phyloP scores from a whole-genome alignment of 225 moss, liverwort and hornwort species.

The Straminergon stramineum region DNA sequence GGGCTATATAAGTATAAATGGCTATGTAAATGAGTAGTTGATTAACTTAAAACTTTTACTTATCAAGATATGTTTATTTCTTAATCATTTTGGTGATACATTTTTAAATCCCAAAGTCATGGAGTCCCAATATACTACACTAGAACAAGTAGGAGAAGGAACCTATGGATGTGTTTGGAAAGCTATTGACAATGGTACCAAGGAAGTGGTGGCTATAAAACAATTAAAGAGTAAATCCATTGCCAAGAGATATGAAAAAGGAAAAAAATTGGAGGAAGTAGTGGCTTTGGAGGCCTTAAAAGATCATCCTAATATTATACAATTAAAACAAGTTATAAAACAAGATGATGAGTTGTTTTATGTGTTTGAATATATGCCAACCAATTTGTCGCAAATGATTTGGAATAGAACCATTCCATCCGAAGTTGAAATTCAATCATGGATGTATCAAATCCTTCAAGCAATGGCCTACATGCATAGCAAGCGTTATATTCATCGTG shows the following conservation, averaged over 20 bases:
- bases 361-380: not conserved
- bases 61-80: not conserved
- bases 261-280: not conserved
- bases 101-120: not conserved
- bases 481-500: not conserved
- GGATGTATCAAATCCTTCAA: conserved; percentile 13
- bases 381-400: not conserved
- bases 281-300: not conserved
- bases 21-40: no score
- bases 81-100: no score
- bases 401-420: not conserved
- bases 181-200: not conserved
- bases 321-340: not conserved
- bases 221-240: not conserved
- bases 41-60: not conserved
- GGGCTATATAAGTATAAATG: not conserved
- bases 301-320: not conserved
- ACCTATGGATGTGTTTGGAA: not conserved
- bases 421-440: not conserved
- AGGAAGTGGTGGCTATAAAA: not conserved
- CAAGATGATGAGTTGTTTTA: not conserved
- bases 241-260: not conserved
- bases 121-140: not conserved
- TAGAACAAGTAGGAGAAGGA: not conserved
- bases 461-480: not conserved